Evolutionary conservation across 2,329 filamentous ascomycete genomes (phyloP).

Genomic region (Fusarium transvaalense): DNA sequence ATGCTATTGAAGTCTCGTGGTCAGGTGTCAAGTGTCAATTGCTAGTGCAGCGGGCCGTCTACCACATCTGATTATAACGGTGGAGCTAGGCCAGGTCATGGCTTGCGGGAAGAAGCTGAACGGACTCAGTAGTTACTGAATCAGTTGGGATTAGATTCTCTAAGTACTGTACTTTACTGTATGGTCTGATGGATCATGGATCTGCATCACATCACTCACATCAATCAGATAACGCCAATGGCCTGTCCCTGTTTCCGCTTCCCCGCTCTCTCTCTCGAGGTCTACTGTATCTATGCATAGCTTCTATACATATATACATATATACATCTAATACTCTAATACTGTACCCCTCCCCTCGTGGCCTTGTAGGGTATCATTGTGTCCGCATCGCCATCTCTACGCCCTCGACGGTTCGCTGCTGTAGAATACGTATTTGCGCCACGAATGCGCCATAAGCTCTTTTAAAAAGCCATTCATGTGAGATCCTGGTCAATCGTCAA

Average conservation of each 20-base stretch:
- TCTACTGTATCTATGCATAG: neutral
- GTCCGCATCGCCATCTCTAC: neutral
- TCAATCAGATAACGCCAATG: neutral
- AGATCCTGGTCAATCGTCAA: neutral
- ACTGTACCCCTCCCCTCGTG: neutral
- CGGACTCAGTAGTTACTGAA: neutral
- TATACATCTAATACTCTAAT: no score
- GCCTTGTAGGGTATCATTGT: neutral
- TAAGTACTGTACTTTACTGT: no score
- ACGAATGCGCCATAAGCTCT: neutral
- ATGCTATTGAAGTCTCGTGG: slow-evolving; percentile 4
- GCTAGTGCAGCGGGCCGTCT: slow-evolving; percentile 1
- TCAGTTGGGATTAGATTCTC: neutral
- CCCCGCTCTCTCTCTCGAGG: slow-evolving; percentile 4
- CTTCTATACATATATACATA: neutral
- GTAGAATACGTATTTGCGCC: slow-evolving; percentile 1
- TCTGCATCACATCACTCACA: slow-evolving; percentile 1
- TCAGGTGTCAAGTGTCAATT: neutral
- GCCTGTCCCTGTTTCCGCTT: slow-evolving; percentile 2
- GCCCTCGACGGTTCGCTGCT: neutral
- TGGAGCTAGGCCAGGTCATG: slow-evolving; percentile 2
- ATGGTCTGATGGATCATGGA: neutral
- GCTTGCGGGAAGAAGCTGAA: slow-evolving; percentile 21
- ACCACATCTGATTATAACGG: neutral
- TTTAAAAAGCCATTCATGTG: neutral